Conservation (phyloP, 768 basidiomycete species). For the Clitopilus hobsonii region DNA sequence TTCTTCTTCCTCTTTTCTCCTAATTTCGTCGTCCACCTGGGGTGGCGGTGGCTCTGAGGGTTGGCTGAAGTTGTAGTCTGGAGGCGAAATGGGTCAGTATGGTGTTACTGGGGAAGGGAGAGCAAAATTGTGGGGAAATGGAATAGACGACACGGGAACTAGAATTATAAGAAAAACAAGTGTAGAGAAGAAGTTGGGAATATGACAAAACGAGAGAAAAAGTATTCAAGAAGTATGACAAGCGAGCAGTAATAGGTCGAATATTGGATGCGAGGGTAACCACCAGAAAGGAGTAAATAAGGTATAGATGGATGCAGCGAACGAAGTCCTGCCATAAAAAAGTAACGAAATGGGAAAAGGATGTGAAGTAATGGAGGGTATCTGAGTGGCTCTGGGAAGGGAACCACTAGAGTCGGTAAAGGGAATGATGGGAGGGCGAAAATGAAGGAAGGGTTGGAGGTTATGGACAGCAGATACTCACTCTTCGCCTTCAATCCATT, state of each 20-base stretch:
- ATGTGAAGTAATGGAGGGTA: not conserved
- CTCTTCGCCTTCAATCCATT: constrained; percentile 80
- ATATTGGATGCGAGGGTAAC: no score
- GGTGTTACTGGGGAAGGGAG: not conserved
- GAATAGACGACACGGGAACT: not conserved
- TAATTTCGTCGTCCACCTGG: constrained; percentile 70
- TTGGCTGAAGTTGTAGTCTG: constrained; percentile 71
- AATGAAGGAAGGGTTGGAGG: not conserved
- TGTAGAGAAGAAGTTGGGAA: no score
- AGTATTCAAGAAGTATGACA: no score
- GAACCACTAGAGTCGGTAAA: not conserved
- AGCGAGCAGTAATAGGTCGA: no score
- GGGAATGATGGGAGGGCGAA: constrained; percentile 3
- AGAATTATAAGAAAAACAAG: no score
- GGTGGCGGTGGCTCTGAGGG: constrained; percentile 63
- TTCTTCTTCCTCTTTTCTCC: constrained; percentile 89
- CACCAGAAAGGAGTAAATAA: no score
- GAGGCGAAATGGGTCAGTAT: not conserved
- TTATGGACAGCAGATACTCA: constrained; percentile 24
- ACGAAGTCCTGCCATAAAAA: no score
- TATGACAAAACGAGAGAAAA: no score
- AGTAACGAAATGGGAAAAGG: not conserved
- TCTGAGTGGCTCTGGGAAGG: no score
- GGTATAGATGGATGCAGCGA: no score
- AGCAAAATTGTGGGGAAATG: not conserved